phyloP scores from a whole-genome alignment of 768 basidiomycete species.

The Amanita inopinata region DNA sequence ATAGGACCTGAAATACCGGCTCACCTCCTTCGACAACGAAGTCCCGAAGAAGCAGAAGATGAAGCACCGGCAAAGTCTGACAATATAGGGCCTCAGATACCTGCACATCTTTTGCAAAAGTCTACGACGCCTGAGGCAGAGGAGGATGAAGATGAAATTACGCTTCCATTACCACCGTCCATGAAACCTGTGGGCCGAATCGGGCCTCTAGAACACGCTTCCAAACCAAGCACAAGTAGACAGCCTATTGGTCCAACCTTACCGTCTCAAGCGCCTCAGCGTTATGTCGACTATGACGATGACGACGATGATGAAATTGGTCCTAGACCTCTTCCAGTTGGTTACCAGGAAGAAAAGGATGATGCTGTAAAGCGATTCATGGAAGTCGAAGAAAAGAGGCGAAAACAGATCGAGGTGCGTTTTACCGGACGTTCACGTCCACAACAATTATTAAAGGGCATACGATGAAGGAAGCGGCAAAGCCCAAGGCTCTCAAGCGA shows the following conservation, averaged over 20 bases:
- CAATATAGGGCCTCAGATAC: slow-evolving; percentile 47
- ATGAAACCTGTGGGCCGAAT: background rate
- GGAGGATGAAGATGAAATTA: slow-evolving; percentile 15
- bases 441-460: background rate
- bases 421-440: background rate
- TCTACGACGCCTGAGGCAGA: slow-evolving; percentile 18
- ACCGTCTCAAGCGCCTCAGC: slow-evolving; percentile 28
- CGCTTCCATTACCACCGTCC: slow-evolving; percentile 19
- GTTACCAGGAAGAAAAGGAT: slow-evolving; percentile 29
- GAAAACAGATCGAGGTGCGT: slow-evolving; percentile 56
- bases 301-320: slow-evolving; percentile 75
- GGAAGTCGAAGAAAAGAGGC: slow-evolving; percentile 72
- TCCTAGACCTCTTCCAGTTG: slow-evolving; percentile 62
- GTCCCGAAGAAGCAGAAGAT: slow-evolving; percentile 18
- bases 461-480: slow-evolving; percentile 50
- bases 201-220: slow-evolving; percentile 13
- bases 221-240: slow-evolving; percentile 19
- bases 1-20: slow-evolving; percentile 52
- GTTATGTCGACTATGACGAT: slow-evolving; percentile 17
- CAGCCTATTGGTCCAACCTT: slow-evolving; percentile 44
- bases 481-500: slow-evolving; percentile 70
- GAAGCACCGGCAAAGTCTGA: slow-evolving; percentile 19
- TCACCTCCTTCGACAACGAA: slow-evolving; percentile 26
- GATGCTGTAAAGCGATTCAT: slow-evolving; percentile 77
- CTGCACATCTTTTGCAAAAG: slow-evolving; percentile 26